Percentiles rank a stretch among this genome's conserved stretches.
phyloP scores from a whole-genome alignment of 768 basidiomycete species.

The Calvatia gigantea region DNA sequence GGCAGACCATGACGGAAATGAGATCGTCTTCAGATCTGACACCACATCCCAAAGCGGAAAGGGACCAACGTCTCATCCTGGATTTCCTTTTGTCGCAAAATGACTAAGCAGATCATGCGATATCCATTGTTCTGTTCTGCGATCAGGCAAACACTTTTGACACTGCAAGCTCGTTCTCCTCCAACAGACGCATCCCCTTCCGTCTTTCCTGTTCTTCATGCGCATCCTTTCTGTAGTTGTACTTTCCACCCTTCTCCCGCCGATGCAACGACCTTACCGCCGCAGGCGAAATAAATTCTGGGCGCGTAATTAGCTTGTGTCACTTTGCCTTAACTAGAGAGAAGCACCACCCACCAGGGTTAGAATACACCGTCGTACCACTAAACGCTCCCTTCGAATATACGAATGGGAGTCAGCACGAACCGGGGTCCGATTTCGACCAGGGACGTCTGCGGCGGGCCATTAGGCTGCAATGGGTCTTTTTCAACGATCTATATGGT shows the following conservation, averaged over 20 bases:
- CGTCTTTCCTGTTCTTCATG: conserved; percentile 63
- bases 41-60: not conserved
- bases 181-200: conserved; percentile 57
- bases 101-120: not conserved
- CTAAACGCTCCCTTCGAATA: conserved; percentile 97
- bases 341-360: conserved; percentile 68
- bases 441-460: conserved; percentile 81
- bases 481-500: conserved; percentile 82
- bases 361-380: conserved; percentile 93
- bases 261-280: conserved; percentile 68
- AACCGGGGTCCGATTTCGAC: conserved; percentile 98
- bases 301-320: not conserved
- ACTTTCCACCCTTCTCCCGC: conserved; percentile 76
- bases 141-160: conserved; percentile 85
- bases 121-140: not conserved
- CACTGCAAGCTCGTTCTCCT: conserved; percentile 80
- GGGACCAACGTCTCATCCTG: not conserved
- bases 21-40: not conserved
- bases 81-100: conserved; percentile 9
- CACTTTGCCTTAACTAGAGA: not conserved
- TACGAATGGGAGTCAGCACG: conserved; percentile 94
- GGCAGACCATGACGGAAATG: not conserved
- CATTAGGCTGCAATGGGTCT: conserved; percentile 84
- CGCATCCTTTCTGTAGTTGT: conserved; percentile 77
- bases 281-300: conserved; percentile 92